Conservation (phyloP, 305 asterid genomes). For the Solanum aculeatissimum region DNA sequence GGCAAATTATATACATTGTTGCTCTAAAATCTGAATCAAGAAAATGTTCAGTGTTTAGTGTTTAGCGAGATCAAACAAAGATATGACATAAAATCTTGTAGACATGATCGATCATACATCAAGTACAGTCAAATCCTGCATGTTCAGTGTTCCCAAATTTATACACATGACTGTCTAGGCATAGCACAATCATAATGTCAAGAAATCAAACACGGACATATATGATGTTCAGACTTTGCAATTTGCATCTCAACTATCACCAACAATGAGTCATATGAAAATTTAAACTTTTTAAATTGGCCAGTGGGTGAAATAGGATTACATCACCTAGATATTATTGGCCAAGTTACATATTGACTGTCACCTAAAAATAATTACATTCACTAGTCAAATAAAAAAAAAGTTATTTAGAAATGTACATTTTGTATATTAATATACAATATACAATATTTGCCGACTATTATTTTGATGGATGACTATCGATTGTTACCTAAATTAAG, state of each 20-base stretch:
- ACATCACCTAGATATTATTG: neutral
- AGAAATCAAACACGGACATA: neutral
- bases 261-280: neutral
- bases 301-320: neutral
- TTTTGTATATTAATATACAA: neutral
- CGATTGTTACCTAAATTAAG: neutral
- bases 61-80: neutral
- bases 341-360: neutral
- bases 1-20: neutral
- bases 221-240: neutral
- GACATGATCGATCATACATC: neutral
- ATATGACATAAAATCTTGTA: neutral
- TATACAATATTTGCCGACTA: no score
- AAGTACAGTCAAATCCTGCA: neutral
- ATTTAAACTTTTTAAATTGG: neutral
- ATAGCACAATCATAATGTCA: neutral
- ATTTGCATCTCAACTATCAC: neutral
- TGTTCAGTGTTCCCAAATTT: neutral
- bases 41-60: neutral
- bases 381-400: neutral
- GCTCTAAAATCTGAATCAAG: neutral
- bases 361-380: neutral
- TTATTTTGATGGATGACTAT: neutral
- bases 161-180: neutral
- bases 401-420: neutral